A percentile compares a stretch with the other conserved stretches of the same genome.
Conservation (phyloP, 306 rosid genomes). For the Acacia melanoxylon region DNA sequence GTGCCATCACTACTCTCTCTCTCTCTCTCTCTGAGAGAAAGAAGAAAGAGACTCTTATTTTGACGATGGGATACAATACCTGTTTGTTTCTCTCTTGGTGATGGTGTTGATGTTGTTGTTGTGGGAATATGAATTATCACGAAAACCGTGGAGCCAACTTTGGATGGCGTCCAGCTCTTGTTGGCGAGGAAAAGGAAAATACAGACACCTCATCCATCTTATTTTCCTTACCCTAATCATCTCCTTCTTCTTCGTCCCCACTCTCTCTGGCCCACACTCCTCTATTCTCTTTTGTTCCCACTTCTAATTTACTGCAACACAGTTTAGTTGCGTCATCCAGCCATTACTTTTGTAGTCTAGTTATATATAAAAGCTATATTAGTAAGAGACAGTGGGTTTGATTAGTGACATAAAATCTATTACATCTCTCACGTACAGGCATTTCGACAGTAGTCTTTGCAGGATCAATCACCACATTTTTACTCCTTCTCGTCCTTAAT, state of each 20-base stretch:
- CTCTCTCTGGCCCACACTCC: not conserved
- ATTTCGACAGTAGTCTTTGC: not conserved
- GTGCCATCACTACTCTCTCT: constrained; percentile 28
- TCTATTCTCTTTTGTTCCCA: not conserved
- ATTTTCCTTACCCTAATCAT: constrained; percentile 31
- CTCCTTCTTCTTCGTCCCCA: constrained; percentile 16
- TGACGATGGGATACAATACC: not conserved
- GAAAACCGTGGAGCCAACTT: not conserved
- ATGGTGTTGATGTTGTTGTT: not conserved
- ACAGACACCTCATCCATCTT: constrained; percentile 17
- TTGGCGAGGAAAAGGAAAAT: constrained; percentile 30
- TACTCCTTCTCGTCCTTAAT: too few species aligned
- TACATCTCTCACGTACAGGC: not conserved
- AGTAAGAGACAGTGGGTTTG: too few species aligned
- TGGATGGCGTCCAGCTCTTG: constrained; percentile 8
- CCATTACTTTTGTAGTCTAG: too few species aligned
- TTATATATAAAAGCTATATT: too few species aligned
- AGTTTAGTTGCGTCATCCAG: too few species aligned
- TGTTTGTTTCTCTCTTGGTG: constrained; percentile 29
- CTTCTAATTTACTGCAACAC: not conserved
- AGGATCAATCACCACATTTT: not conserved
- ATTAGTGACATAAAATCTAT: too few species aligned
- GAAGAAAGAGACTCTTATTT: constrained; percentile 29
- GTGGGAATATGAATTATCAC: constrained; percentile 32
- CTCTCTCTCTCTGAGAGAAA: constrained; percentile 28